Conservation (phyloP, 148 eudicot genomes). For the Rhododendron mucronatum region DNA sequence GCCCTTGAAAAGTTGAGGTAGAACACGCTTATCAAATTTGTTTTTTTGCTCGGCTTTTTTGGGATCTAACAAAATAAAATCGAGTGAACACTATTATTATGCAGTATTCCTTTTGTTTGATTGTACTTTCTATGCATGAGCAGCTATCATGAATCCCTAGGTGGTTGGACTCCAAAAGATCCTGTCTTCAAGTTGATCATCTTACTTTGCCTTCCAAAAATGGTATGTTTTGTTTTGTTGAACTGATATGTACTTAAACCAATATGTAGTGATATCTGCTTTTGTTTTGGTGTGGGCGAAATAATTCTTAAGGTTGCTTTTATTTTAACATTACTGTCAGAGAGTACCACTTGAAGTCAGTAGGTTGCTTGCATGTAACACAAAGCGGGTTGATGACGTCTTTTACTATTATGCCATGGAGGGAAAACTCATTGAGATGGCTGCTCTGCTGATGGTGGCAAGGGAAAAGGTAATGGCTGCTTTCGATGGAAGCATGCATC, state of each 20-base stretch:
- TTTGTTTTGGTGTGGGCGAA: neutral
- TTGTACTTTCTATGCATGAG: neutral
- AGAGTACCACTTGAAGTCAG: neutral
- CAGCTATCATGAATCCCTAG: neutral
- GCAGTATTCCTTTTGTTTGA: neutral
- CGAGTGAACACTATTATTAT: neutral
- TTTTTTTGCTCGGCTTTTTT: no score
- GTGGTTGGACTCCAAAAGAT: neutral
- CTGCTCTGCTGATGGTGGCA: neutral
- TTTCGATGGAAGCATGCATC: neutral
- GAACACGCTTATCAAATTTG: neutral
- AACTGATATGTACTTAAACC: no score
- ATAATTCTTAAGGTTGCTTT: neutral
- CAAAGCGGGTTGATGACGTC: neutral
- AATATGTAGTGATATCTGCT: neutral
- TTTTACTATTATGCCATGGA: neutral
- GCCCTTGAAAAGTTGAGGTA: neutral
- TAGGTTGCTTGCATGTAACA: neutral
- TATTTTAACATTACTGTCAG: neutral
- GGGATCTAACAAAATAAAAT: no score
- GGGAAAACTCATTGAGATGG: neutral
- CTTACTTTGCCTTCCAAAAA: neutral
- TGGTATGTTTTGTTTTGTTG: neutral
- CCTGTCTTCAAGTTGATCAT: neutral
- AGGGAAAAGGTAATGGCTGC: neutral